These are phyloP conservation scores for Agapanthus africanus DNA, from an alignment of 106 monocot species.

Conservation along the genomic window DNA sequence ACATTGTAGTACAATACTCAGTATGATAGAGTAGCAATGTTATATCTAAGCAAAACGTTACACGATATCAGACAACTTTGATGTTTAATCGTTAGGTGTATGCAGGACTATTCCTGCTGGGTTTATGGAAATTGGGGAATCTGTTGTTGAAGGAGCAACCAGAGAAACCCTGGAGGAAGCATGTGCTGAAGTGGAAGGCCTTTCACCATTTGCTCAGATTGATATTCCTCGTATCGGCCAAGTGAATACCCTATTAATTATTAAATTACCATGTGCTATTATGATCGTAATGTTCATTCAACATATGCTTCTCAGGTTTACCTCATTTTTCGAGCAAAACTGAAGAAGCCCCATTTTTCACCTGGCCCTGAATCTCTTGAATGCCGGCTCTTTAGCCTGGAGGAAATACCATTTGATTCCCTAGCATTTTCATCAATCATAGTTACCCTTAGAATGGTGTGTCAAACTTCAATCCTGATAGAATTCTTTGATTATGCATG, in stretches of 20 bases:
- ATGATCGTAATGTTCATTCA: slow-evolving; percentile 12
- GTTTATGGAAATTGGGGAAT: slow-evolving; percentile 90
- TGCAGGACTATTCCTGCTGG: slow-evolving; percentile 97
- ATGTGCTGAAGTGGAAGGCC: slow-evolving; percentile 84
- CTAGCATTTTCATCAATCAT: slow-evolving; percentile 90
- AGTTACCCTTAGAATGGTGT: slow-evolving; percentile 83
- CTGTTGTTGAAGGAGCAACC: slow-evolving; percentile 76
- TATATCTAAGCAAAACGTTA: too few species aligned
- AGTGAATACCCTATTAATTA: slow-evolving; percentile 29
- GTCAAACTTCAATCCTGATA: not conserved
- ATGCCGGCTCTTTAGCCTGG: slow-evolving; percentile 58
- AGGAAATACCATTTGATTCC: slow-evolving; percentile 89
- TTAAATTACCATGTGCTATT: not conserved
- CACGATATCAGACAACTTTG: too few species aligned
- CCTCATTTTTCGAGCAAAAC: slow-evolving; percentile 91
- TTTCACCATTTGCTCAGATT: slow-evolving; percentile 94
- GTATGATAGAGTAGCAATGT: too few species aligned
- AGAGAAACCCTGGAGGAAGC: slow-evolving; percentile 98
- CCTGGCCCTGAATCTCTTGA: slow-evolving; percentile 88
- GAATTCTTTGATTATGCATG: not conserved
- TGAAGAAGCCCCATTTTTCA: slow-evolving; percentile 69
- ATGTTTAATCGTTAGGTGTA: not conserved
- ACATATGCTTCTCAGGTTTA: slow-evolving; percentile 83
- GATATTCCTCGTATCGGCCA: slow-evolving; percentile 96
- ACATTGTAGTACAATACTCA: too few species aligned